Evolutionary conservation across 768 basidiomycete genomes (phyloP).

Genomic region (Hypholoma fasciculare): DNA sequence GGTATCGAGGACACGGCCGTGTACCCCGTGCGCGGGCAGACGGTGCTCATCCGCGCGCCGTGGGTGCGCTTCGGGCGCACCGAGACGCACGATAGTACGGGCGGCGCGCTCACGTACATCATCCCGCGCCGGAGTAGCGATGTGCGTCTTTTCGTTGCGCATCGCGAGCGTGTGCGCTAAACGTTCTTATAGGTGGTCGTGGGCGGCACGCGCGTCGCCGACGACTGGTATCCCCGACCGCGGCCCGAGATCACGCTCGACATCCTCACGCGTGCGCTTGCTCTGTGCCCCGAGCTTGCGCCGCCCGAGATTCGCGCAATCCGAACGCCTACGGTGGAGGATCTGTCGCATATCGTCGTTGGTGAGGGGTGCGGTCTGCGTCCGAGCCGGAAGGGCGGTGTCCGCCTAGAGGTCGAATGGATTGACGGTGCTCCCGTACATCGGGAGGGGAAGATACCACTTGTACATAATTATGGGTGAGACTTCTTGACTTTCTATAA

Average conservation of each 20-base stretch:
- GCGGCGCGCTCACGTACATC: constrained; percentile 56
- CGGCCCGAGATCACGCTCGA: constrained; percentile 61
- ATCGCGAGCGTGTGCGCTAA: background rate
- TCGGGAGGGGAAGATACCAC: constrained; percentile 16
- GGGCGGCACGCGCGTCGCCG: constrained; percentile 54
- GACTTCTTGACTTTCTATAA: constrained; percentile 15
- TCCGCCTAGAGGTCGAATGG: constrained; percentile 42
- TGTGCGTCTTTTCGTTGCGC: constrained; percentile 25
- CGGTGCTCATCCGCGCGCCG: constrained; percentile 73
- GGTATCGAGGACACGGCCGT: constrained; percentile 79
- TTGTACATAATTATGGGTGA: constrained; percentile 51
- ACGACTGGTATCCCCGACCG: constrained; percentile 73
- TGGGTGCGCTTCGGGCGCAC: constrained; percentile 60
- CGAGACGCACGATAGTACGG: constrained; percentile 28
- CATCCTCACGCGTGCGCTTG: constrained; percentile 54
- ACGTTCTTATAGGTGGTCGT: constrained; percentile 43
- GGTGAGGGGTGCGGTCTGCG: constrained; percentile 63
- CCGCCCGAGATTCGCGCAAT: constrained; percentile 49
- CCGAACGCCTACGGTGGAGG: constrained; percentile 48
- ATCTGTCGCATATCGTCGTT: constrained; percentile 46
- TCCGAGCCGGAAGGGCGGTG: constrained; percentile 67
- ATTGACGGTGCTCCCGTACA: constrained; percentile 12
- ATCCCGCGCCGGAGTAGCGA: constrained; percentile 64
- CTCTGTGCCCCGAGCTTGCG: constrained; percentile 56
- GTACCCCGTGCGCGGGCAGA: constrained; percentile 83